A percentile compares a stretch with the other conserved stretches of the same genome.
Conservation (phyloP, 2,329 filamentous ascomycete species). For the Penicillium sp. region DNA sequence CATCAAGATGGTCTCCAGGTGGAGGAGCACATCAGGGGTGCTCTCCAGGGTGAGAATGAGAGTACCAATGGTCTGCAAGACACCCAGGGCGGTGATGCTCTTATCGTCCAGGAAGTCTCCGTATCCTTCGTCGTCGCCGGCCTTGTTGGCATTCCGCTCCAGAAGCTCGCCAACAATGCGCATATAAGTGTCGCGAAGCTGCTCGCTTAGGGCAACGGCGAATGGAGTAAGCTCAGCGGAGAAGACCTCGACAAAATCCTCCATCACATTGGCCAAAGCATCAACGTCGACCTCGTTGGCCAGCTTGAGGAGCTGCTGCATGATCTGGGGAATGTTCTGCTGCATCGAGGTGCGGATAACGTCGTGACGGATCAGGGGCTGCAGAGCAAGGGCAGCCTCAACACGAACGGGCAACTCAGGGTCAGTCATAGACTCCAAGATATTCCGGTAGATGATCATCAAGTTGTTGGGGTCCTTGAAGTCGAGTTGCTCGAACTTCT, state of each 20-base stretch:
- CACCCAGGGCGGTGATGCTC: conserved; percentile 94
- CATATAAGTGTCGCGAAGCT: conserved; percentile 93
- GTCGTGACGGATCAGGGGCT: conserved; percentile 94
- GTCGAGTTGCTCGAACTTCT: conserved; percentile 96
- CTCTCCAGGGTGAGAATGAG: conserved; percentile 96
- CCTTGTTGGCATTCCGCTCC: conserved; percentile 76
- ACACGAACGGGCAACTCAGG: conserved; percentile 90
- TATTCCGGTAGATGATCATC: conserved; percentile 93
- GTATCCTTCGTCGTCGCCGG: conserved; percentile 74
- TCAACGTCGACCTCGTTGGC: conserved; percentile 98
- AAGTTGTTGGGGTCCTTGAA: conserved; percentile 97
- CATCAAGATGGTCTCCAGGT: conserved; percentile 95
- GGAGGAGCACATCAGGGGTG: conserved; percentile 90
- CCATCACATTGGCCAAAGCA: conserved; percentile 97
- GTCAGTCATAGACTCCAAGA: conserved; percentile 95
- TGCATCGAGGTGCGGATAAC: conserved; percentile 95
- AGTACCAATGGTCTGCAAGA: conserved; percentile 95
- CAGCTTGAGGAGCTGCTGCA: conserved; percentile 96
- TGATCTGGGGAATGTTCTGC: conserved; percentile 96
- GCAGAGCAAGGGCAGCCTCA: conserved; percentile 87
- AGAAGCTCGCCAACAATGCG: conserved; percentile 89
- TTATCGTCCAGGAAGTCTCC: conserved; percentile 97
- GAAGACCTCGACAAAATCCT: conserved; percentile 98
- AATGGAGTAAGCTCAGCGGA: conserved; percentile 96
- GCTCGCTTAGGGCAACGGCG: conserved; percentile 92